Base-by-base conservation (phyloP, 371 early-diverging fungal genomes). In the Gilbertella persicaria region DNA sequence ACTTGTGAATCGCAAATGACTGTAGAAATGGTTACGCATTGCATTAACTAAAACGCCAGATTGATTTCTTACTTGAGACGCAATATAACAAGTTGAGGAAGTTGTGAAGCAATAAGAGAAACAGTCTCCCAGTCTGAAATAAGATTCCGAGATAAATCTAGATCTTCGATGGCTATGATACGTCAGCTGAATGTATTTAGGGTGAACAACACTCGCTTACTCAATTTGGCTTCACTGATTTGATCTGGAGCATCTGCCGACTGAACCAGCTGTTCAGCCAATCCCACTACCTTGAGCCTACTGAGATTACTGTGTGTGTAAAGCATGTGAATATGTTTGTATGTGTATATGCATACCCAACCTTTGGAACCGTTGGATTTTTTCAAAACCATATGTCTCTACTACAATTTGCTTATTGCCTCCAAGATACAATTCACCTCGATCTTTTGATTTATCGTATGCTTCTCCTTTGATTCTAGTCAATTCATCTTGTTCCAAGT, bases 381-480 rank as follows among this genome's bases (percentile, higher is more conserved):
- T 88, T 23, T 89, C 89, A 72, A 90, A 89, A 1, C 94, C 94
- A 19, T 88, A 86, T 0, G 86, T 84, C 46, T 93, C 93, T 4
- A 94, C 85, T 7, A 75, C 65, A 41, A 89, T 73, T 9, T 78
- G 71, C 30, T 60, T 71, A 45, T 77, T 73, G 49, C 74, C 78
- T 33, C 78, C 83, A 53, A 71, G 69, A 53, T 69, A 66, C 2
- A 81, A 23, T 3, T 64, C 56, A 1, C 69, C 71, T 8, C 56
- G 39, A 51, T 80, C 70, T 29, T 63, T 62, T 5, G 69, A 56
- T 29, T 58, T 51, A 28, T 58, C 61, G 25, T 64, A 59, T 3
- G 52, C 52, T 39, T 55, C 33, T 9, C 50, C 55, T 23, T 53
- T 38, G 12, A 55, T 58, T 4, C 47, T 38, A 1, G 54, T 54